Base-by-base conservation (phyloP, 257 asterid species). In the Rubia yunnanensis region DNA sequence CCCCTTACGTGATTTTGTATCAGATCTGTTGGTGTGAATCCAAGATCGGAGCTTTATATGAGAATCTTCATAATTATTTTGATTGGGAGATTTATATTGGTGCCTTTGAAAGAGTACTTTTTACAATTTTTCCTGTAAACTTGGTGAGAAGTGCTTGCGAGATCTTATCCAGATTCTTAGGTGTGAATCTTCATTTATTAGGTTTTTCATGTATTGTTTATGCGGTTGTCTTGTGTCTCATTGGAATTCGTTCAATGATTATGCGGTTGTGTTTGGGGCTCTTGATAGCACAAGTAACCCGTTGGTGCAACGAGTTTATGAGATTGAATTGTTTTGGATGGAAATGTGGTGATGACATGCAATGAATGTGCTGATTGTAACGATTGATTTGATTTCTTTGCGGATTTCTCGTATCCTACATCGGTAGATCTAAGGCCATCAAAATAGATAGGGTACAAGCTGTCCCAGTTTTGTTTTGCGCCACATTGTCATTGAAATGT, bases 1-100 rank as follows among this genome's bases (percentile, higher is more conserved):
- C 65, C 75, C 3, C 27, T 53, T 60, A 27, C 64, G 48, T 71
- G 26, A 63, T 61, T 68, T 72, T 23, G 57, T 63, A 18, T 63
- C 80, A 83, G 96, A 88, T 88, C 91, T 79, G 80, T 70, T 63
- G 74, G 61, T 7, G 32, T 48, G 17, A 48, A 63, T 58, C 24
- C 18, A 59, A 77, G 79, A 66, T 74, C 71, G 69, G 61, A 66
- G 50, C 75, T 84, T 82, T 76, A 3, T 22, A 7, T 18, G 54
- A 4, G 23, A 48, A 48, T 48, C 54, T n/a, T 48, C 54, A 17
- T n/a, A 17, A 18, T 48, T 48, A 1, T 6, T 48, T 48, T 48
- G 18, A 17, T n/a, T 17, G 59, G 65, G 20, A 4, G 24, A 23
- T 56, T 1, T 39, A 48, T 11, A 63, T 30, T 24, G 57, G 59